Evolutionary conservation across 2,329 filamentous ascomycete genomes (phyloP), one percentile per base, ranked within the genome.

Genomic region (Trichoderma polysporum): DNA sequence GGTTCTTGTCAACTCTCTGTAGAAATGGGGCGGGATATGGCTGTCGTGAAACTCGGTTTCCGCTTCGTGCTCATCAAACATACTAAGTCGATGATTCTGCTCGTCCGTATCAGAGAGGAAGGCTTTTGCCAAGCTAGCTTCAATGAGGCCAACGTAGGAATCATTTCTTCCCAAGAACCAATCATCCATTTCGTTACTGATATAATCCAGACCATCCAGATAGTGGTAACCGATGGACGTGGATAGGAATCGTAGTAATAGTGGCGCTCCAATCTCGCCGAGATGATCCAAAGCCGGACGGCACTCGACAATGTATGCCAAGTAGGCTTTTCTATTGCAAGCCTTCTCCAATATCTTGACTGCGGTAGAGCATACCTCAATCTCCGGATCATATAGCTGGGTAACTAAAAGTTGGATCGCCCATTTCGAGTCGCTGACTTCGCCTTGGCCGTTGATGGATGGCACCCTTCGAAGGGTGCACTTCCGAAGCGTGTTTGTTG

Each of bases 181-280:
- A 79, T 99, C 96, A 72, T 99, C 95, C 95, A 99, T 99, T 77
- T 99, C 96, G 76, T 97, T 95, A 69, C 94, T 97, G 78, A 99
- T 99, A 76, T 99, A 99, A 80, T 99, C 96, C 50, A 99, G 83
- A 0, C 94, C 95, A 75, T 98, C 93, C 6, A 99, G 85, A 78
- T 99, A 99, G 78, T 98, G 94, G 75, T 99, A 99, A 58, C 95
- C 95, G 66, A 97, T 94, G 2, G 94, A 97, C 0, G 94, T 98
- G 0, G 94, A 97, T 63, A 99, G 79, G 78, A 99, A 99, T 47
- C 95, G 90, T 60, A 99, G 83, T 4, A 99, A 85, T 25, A 99
- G 83, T 1, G 96, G 95, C 17, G 96, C 95, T 2, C 95, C 95
- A 70, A 99, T 98, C 76, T 99, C 95, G 31, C 95, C 95, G 2